These are phyloP conservation scores for Neonectria neomacrospora DNA, from an alignment of 2,329 filamentous ascomycete genomes.

Conservation along the genomic window DNA sequence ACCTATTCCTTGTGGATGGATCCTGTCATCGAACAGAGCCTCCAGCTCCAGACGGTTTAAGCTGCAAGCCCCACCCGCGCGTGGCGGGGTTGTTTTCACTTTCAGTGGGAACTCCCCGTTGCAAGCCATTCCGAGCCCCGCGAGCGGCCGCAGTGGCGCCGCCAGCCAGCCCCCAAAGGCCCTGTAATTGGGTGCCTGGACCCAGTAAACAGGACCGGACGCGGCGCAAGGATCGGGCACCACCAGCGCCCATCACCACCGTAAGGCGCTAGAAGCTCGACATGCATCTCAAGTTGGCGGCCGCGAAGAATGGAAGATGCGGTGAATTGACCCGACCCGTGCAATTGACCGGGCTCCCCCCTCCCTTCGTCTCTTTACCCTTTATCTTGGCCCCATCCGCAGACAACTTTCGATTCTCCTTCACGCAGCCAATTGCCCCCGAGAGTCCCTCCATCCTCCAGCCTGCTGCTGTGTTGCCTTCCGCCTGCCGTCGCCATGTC, in stretches of 20 bases:
- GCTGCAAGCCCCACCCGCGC: neutral
- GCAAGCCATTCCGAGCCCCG: neutral
- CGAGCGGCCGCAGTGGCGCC: neutral
- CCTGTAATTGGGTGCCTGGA: conserved; percentile 11
- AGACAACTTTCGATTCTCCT: neutral
- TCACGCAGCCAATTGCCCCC: conserved; percentile 15
- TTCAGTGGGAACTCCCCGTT: neutral
- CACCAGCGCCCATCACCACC: conserved; percentile 11
- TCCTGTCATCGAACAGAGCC: neutral
- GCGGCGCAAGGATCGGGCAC: conserved; percentile 27
- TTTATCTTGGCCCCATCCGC: conserved; percentile 8
- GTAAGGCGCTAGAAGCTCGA: too few species aligned
- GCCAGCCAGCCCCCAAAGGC: neutral
- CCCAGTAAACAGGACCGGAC: conserved; percentile 3
- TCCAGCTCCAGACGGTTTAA: conserved; percentile 1
- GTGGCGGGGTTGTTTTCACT: neutral
- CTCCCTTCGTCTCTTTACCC: conserved; percentile 6
- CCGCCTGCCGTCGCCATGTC: conserved; percentile 4
- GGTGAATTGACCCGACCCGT: conserved; percentile 40
- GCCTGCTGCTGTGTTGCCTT: neutral
- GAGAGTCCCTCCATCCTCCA: neutral
- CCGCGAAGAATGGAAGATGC: conserved; percentile 32
- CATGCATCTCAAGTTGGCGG: neutral
- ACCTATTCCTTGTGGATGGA: neutral
- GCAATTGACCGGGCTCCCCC: conserved; percentile 23